These are phyloP conservation scores for Camelina hispida DNA, from an alignment of 345 rosid genomes.

Conservation along the genomic window DNA sequence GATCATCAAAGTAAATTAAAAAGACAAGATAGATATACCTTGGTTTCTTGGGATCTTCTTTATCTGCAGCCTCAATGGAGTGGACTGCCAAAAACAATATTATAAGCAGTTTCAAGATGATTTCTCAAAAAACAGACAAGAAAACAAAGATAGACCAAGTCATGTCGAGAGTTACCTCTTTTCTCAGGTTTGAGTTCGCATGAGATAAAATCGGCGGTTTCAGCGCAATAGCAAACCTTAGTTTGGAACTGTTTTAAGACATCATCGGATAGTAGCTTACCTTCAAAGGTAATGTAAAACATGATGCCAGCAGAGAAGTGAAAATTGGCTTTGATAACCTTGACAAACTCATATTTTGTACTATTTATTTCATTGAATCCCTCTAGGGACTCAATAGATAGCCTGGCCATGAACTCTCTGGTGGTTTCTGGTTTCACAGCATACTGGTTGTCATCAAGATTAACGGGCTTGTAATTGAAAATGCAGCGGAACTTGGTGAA, in stretches of 20 bases:
- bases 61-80: too few species aligned
- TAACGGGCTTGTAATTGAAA: conserved; percentile 1
- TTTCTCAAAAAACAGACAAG: background rate
- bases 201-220: background rate
- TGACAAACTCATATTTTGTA: background rate
- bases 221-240: background rate
- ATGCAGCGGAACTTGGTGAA: conserved; percentile 9
- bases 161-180: background rate
- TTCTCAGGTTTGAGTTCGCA: background rate
- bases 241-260: background rate
- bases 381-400: background rate
- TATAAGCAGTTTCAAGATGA: background rate
- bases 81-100: too few species aligned
- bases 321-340: background rate
- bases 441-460: background rate
- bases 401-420: background rate
- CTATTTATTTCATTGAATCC: too few species aligned
- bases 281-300: too few species aligned
- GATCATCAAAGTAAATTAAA: background rate
- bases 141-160: background rate
- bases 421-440: background rate
- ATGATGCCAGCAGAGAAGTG: too few species aligned
- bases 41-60: too few species aligned
- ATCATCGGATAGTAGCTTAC: background rate
- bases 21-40: too few species aligned